A percentile compares a stretch with the other conserved stretches of the same genome.
phyloP scores from a whole-genome alignment of 352 stramenopile species.

The Lagenidium giganteum region DNA sequence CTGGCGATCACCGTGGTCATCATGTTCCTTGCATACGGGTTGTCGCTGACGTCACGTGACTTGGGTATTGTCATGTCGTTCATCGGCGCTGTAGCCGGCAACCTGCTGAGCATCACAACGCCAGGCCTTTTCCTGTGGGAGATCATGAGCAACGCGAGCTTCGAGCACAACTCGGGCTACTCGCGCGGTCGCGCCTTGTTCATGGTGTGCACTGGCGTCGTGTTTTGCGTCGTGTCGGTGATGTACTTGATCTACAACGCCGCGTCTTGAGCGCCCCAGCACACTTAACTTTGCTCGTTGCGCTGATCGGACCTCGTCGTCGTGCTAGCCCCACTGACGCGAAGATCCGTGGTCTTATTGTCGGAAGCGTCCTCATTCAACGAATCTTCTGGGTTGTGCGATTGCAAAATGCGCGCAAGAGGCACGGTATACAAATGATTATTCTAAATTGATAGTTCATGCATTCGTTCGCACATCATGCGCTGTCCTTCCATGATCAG shows the following conservation, averaged over 20 bases:
- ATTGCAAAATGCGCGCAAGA: no score
- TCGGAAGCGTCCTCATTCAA: no score
- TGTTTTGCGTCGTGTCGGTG: constrained; percentile 61
- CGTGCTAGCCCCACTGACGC: no score
- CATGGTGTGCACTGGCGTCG: constrained; percentile 41
- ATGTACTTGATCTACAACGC: constrained; percentile 64
- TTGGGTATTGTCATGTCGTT: constrained; percentile 75
- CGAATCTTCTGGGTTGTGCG: no score
- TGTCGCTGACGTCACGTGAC: constrained; percentile 56
- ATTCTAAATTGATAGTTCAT: no score
- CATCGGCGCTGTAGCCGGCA: constrained; percentile 65
- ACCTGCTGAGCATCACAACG: constrained; percentile 64
- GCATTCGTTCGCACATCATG: no score
- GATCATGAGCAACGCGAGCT: no score
- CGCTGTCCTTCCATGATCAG: no score
- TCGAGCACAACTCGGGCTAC: constrained; percentile 46
- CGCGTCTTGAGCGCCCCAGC: neutral
- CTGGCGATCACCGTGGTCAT: constrained; percentile 61
- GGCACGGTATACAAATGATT: no score
- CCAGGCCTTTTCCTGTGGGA: constrained; percentile 77
- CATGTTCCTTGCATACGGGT: constrained; percentile 54
- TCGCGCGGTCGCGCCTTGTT: constrained; percentile 41
- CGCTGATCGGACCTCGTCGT: no score
- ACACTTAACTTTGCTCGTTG: neutral
- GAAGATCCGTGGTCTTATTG: no score